phyloP scores from a whole-genome alignment of 306 rosid genomes.

The Quercus variabilis region DNA sequence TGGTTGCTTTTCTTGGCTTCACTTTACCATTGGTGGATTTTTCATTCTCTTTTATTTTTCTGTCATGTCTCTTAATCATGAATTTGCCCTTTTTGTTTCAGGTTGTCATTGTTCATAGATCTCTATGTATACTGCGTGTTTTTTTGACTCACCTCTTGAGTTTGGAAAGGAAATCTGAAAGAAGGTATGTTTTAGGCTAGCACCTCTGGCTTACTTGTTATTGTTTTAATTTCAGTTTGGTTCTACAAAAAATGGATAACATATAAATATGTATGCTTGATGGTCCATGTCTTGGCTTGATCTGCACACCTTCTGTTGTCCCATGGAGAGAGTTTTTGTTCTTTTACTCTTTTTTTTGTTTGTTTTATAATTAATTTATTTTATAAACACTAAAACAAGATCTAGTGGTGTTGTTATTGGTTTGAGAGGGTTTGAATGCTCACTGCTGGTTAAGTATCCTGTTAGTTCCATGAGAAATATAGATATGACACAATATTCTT shows the following conservation, averaged over 20 bases:
- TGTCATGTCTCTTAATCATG: slow-evolving; percentile 17
- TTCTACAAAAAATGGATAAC: background rate
- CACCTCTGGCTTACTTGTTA: background rate
- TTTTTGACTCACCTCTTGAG: slow-evolving; percentile 61
- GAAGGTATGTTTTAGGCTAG: slow-evolving; percentile 51
- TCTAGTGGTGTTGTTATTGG: background rate
- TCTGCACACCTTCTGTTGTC: background rate
- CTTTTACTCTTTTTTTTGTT: background rate
- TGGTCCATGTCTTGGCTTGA: background rate
- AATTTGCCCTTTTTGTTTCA: slow-evolving; percentile 28
- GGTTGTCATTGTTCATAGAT: slow-evolving; percentile 64
- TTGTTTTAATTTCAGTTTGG: slow-evolving; percentile 15
- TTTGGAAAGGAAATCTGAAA: slow-evolving; percentile 38
- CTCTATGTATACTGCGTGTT: slow-evolving; percentile 58
- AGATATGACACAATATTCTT: background rate
- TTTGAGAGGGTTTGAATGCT: background rate
- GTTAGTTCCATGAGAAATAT: background rate
- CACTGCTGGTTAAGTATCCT: background rate
- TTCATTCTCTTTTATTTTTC: slow-evolving; percentile 8
- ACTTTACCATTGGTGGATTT: slow-evolving; percentile 1
- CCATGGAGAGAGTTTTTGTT: background rate
- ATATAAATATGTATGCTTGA: background rate
- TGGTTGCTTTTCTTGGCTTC: background rate
- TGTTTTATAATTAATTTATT: background rate
- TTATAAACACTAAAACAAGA: background rate